Conservation (phyloP, 148 eudicot species). For the Nepenthes mirabilis region DNA sequence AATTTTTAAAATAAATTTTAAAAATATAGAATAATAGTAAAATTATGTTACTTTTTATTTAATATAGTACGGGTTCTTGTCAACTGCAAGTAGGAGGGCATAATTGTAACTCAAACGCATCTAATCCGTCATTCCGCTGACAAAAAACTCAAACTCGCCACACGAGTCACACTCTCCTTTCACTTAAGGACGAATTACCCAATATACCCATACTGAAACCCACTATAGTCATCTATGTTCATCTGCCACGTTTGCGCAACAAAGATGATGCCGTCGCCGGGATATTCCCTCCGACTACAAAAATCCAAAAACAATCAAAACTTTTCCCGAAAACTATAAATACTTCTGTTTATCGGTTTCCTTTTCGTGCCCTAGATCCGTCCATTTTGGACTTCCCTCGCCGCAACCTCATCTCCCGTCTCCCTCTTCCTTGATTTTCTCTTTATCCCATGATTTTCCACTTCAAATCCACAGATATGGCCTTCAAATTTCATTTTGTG, state of each 20-base stretch:
- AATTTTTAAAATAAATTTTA: too few species aligned
- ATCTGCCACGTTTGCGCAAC: constrained; percentile 9
- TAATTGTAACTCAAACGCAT: too few species aligned
- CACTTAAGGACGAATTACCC: too few species aligned
- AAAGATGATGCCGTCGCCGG: constrained; percentile 23
- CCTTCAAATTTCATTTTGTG: background rate
- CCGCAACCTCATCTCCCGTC: constrained; percentile 16
- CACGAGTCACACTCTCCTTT: too few species aligned
- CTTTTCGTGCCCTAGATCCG: constrained; percentile 48
- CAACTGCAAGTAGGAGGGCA: too few species aligned
- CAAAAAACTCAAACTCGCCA: too few species aligned
- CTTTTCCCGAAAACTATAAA: constrained; percentile 96
- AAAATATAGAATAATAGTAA: too few species aligned
- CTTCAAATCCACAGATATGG: constrained; percentile 11
- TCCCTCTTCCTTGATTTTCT: constrained; percentile 11
- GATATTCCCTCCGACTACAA: constrained; percentile 28
- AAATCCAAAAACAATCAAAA: constrained; percentile 7
- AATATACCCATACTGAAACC: constrained; percentile 1
- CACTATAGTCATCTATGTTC: background rate
- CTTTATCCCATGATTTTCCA: background rate
- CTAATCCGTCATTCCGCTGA: too few species aligned
- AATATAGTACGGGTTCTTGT: too few species aligned
- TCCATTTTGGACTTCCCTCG: constrained; percentile 15
- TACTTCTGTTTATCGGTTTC: constrained; percentile 23
- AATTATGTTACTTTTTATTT: too few species aligned